These are phyloP conservation scores for Salicornia ramosissima DNA, from an alignment of 148 eudicot species.

Conservation along the genomic window DNA sequence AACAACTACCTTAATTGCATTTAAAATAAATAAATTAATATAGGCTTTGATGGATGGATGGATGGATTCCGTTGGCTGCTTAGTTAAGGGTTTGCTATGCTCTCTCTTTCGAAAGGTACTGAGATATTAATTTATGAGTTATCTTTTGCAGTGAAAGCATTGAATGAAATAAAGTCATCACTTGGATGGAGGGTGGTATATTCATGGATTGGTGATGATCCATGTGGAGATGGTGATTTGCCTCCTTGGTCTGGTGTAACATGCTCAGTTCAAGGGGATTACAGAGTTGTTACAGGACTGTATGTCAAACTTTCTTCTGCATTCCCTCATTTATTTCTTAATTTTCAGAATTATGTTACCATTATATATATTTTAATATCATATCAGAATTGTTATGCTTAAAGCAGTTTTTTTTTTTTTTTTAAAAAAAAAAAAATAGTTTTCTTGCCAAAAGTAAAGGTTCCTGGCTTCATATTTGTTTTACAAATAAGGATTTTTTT, in stretches of 20 bases:
- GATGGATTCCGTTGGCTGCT: background rate
- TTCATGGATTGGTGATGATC: conserved; percentile 99
- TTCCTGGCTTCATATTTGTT: too few relatives aligned
- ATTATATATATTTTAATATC: background rate
- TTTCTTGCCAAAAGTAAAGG: too few relatives aligned
- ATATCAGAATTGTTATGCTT: background rate
- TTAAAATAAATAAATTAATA: too few relatives aligned
- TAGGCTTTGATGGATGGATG: background rate
- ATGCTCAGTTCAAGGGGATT: conserved; percentile 61
- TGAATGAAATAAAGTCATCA: conserved; percentile 96
- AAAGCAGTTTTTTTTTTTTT: background rate
- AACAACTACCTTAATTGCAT: too few relatives aligned
- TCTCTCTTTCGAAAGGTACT: background rate
- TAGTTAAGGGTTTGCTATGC: background rate
- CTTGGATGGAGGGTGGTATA: conserved; percentile 99
- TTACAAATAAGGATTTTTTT: too few relatives aligned
- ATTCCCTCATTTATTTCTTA: background rate
- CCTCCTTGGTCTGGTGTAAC: conserved; percentile 96
- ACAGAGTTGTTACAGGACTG: conserved; percentile 66
- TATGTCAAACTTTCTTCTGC: conserved; percentile 22
- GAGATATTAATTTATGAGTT: background rate
- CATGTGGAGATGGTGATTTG: conserved; percentile 95
- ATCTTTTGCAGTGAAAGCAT: conserved; percentile 60
- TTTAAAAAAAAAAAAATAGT: too few relatives aligned
- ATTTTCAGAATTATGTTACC: background rate